phyloP scores from a whole-genome alignment of 768 basidiomycete genomes.

The Kondoa subrosea region DNA sequence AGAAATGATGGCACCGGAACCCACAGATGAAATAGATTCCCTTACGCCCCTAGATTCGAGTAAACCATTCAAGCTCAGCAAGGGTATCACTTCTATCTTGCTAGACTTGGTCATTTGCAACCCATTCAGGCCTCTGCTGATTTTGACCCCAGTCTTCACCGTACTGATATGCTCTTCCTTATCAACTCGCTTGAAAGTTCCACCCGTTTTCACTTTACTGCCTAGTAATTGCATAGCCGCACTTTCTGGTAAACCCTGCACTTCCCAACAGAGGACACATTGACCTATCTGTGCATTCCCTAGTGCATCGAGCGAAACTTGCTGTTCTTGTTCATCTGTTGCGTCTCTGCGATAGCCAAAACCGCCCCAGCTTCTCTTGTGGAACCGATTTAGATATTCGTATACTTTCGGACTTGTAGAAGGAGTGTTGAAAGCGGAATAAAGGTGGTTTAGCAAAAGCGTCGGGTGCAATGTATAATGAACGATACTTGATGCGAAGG shows the following conservation, averaged over 20 bases:
- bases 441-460: not conserved
- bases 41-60: too few species aligned
- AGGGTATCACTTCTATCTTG: not conserved
- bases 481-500: not conserved
- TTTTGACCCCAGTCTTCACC: not conserved
- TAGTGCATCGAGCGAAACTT: not conserved
- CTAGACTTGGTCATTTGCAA: not conserved
- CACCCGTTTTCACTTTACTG: not conserved
- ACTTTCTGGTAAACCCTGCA: not conserved
- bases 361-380: not conserved
- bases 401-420: not conserved
- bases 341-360: not conserved
- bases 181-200: not conserved
- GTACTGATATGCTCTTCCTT: not conserved
- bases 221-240: not conserved
- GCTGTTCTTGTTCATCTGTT: not conserved
- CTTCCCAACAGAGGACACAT: not conserved
- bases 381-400: not conserved
- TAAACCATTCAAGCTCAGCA: not conserved
- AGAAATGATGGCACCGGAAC: too few species aligned
- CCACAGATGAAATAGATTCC: too few species aligned
- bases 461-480: not conserved
- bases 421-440: not conserved
- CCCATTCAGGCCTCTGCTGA: not conserved
- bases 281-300: not conserved